Percentiles rank a stretch among this genome's conserved stretches.
These are phyloP conservation scores for Adansonia digitata DNA, from an alignment of 345 rosid genomes.

Conservation along the genomic window DNA sequence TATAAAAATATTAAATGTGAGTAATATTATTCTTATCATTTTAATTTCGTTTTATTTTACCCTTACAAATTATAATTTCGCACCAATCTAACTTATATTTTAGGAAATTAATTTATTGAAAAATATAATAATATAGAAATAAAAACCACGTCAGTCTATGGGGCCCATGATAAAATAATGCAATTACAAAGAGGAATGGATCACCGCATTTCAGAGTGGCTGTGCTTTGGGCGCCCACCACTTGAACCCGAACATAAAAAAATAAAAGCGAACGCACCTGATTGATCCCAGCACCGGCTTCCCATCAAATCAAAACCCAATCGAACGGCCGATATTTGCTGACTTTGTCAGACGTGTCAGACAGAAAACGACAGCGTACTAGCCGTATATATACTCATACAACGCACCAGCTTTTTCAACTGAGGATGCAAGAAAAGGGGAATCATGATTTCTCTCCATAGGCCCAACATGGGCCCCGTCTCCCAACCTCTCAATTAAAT, in stretches of 20 bases:
- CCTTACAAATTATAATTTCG: too few species aligned
- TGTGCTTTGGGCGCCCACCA: neutral
- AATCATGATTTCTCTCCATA: conserved; percentile 15
- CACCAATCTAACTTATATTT: too few species aligned
- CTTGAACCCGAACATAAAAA: neutral
- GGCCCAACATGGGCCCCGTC: neutral
- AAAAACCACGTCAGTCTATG: neutral
- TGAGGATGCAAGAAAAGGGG: neutral
- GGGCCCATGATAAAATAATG: neutral
- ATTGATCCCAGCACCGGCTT: neutral
- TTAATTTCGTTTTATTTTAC: too few species aligned
- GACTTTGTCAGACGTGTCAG: neutral
- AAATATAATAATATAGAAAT: too few species aligned
- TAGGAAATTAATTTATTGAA: too few species aligned
- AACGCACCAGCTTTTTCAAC: neutral
- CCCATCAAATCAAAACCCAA: neutral
- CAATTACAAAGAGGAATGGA: neutral
- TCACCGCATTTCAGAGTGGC: too few species aligned
- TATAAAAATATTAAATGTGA: too few species aligned
- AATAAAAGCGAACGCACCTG: neutral
- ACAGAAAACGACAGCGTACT: neutral
- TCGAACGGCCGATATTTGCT: neutral
- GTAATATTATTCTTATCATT: too few species aligned
- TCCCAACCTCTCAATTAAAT: neutral
- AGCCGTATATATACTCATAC: neutral